Base-by-base conservation (phyloP, 306 rosid species). In the Cyamopsis tetragonoloba region DNA sequence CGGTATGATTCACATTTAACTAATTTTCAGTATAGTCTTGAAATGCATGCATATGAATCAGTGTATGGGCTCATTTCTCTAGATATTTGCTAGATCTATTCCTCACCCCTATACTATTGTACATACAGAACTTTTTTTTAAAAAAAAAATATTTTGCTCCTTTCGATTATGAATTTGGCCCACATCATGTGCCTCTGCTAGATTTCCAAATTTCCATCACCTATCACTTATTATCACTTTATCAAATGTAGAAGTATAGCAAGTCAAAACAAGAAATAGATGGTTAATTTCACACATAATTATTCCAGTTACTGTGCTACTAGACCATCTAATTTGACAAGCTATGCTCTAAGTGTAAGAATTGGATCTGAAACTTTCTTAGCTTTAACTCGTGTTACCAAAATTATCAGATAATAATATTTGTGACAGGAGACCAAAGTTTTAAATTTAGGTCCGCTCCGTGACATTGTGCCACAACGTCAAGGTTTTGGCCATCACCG, bases 131-230 rank as follows among this genome's bases (percentile, higher is more conserved):
- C 48, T 49, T 34, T 39, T 14, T 30, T 22, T 32, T 9, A 50
- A 12, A 4, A 63, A 57, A 50, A 12, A 4, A 63, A 57, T 57
- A 46, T 32, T 58, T 26, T 42, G 62, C 37, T 66, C 64, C 73
- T 34, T 60, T 48, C 20, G 13, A 26, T 19, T 66, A 26, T 39
- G 39, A 34, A 74, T 46, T 72, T 72, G 85, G 70, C 79, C 85
- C 85, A 81, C 85, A 72, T 76, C 85, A 81, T 76, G 79, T 81
- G 85, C 66, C 65, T 9, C 50, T 66, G 68, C 61, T 77, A 43
- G 81, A 69, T 69, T 76, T 69, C 81, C 76, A 44, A 28, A 57
- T 57, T n/a, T n/a, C n/a, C n/a, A n/a, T n/a, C 42, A 48, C 70
- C 12, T 35, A 69, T 48, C 65, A 67, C 30, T 51, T 60, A 26